A percentile compares a stretch with the other conserved stretches of the same genome.
Evolutionary conservation across 129 eudicot species (phyloP).

Genomic region (Sambucus nigra): DNA sequence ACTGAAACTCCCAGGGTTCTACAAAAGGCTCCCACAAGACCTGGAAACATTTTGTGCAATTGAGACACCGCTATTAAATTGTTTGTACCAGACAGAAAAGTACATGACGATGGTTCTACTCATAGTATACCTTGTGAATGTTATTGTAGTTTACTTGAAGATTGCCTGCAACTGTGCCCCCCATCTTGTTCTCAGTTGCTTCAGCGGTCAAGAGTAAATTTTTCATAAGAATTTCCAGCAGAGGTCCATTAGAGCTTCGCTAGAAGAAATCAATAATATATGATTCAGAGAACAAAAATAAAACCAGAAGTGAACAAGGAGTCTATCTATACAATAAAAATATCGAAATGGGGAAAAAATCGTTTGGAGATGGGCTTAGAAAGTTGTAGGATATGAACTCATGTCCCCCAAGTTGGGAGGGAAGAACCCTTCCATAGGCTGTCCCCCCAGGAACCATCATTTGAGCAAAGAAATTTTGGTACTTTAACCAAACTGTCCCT

Average conservation of each 20-base stretch:
- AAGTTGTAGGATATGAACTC: no score
- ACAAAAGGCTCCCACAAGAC: conserved; percentile 98
- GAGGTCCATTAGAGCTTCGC: conserved; percentile 86
- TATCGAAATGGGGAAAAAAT: no score
- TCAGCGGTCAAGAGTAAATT: conserved; percentile 27
- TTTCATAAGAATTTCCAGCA: conserved; percentile 56
- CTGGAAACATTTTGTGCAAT: conserved; percentile 24
- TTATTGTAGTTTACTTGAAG: conserved; percentile 83
- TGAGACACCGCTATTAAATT: conserved; percentile 4
- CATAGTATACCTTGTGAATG: conserved; percentile 62
- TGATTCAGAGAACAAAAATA: not conserved
- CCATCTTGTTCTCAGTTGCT: conserved; percentile 27
- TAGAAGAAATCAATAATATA: conserved; percentile 8
- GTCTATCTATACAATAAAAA: no score
- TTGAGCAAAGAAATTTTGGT: no score
- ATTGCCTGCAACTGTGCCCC: conserved; percentile 49
- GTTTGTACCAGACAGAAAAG: conserved; percentile 1
- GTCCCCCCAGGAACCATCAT: no score
- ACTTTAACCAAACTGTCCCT: no score
- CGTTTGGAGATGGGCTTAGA: no score
- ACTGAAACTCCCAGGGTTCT: conserved; percentile 81
- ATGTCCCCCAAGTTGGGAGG: no score
- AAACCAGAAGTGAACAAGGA: no score
- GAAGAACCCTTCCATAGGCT: no score
- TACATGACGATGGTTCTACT: not conserved